Evolutionary conservation across 176 grass and related monocot species (phyloP).

Genomic region (Lolium rigidum): DNA sequence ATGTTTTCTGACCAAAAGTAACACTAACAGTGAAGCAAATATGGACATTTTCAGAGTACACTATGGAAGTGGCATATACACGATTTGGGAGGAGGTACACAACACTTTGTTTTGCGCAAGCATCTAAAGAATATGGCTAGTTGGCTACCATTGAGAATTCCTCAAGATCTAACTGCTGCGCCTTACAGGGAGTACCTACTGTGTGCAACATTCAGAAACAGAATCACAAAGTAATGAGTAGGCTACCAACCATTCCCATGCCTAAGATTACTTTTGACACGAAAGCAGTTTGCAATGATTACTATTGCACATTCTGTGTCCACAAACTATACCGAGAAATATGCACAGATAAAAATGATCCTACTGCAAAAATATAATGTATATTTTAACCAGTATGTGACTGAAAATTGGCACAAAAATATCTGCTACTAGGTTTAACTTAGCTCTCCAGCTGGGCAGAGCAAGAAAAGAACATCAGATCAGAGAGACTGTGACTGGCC

Average conservation of each 20-base stretch:
- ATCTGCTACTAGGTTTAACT: not conserved
- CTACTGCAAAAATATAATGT: not conserved
- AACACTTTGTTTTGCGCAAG: not conserved
- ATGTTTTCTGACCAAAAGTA: not conserved
- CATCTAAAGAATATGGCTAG: not conserved
- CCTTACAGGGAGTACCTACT: slow-evolving; percentile 1
- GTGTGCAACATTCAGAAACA: not conserved
- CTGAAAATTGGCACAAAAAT: not conserved
- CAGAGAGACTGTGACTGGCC: not conserved
- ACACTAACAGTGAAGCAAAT: not conserved
- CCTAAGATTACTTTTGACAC: not conserved
- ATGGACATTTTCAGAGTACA: not conserved
- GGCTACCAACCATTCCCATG: slow-evolving; percentile 12
- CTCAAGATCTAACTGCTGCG: not conserved
- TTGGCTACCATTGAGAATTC: not conserved
- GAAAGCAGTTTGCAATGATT: not conserved
- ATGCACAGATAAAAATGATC: not conserved
- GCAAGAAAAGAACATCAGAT: not conserved
- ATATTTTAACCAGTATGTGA: not conserved
- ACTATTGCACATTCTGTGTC: not conserved
- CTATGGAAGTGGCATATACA: no score
- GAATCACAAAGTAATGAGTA: not conserved
- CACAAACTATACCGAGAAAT: not conserved
- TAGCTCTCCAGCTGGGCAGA: not conserved
- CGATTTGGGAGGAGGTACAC: no score